Conservation (phyloP, 2,329 filamentous ascomycete genomes). For the Colletotrichum scovillei region DNA sequence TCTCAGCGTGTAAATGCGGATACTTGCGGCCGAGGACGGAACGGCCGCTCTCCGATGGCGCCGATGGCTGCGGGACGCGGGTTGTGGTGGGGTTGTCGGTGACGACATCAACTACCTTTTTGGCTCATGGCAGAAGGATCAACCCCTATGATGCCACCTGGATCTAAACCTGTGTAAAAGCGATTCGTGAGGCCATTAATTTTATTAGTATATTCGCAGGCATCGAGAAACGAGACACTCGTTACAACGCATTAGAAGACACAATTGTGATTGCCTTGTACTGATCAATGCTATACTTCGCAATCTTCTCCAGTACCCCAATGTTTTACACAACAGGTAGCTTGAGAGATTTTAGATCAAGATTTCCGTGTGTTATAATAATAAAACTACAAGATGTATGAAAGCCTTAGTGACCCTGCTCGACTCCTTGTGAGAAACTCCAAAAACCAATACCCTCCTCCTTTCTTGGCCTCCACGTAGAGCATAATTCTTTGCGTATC, state of each 20-base stretch:
- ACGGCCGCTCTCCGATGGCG: constrained; percentile 4
- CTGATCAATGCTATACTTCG: too few relatives aligned
- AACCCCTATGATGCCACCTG: not conserved
- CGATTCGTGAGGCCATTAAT: too few relatives aligned
- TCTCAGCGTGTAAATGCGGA: constrained; percentile 16
- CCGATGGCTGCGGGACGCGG: constrained; percentile 11
- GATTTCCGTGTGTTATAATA: not conserved
- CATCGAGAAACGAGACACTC: too few relatives aligned
- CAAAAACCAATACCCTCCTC: not conserved
- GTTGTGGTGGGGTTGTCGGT: constrained; percentile 12
- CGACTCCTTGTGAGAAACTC: not conserved
- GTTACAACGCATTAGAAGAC: too few relatives aligned
- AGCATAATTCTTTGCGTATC: too few relatives aligned
- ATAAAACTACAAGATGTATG: not conserved
- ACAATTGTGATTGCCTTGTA: too few relatives aligned
- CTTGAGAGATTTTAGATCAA: not conserved
- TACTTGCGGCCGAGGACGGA: constrained; percentile 27
- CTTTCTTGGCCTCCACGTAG: not conserved
- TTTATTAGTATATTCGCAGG: too few relatives aligned
- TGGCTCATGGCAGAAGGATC: not conserved
- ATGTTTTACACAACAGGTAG: not conserved
- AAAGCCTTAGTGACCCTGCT: not conserved
- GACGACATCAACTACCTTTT: constrained; percentile 11
- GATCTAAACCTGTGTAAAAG: too few relatives aligned
- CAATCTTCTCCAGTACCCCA: not conserved